Conservation (phyloP, 1,284 basidiomycete species). For the Ceratobasidium sp. region DNA sequence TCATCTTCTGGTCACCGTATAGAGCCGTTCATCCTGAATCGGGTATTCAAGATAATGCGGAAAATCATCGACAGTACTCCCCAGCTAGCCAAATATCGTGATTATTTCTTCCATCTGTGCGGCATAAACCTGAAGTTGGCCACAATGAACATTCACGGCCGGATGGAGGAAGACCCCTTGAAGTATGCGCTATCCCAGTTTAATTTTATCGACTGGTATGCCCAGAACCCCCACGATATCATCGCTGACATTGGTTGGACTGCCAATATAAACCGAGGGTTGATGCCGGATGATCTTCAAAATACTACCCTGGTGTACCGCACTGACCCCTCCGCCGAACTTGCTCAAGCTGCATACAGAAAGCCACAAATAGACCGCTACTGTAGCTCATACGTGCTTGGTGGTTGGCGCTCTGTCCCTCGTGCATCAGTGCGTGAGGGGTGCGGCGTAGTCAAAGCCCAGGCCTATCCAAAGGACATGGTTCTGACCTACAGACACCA, state of each 20-base stretch:
- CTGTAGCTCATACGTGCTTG: too few species aligned
- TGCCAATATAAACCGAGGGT: background rate
- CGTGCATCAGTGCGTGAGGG: too few species aligned
- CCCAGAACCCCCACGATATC: slow-evolving; percentile 11
- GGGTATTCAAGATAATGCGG: background rate
- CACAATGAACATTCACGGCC: background rate
- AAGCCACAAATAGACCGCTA: too few species aligned
- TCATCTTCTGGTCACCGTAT: too few species aligned
- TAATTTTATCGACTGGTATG: background rate
- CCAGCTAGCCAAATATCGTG: background rate
- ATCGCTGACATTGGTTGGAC: slow-evolving; percentile 1
- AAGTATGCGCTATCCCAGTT: background rate
- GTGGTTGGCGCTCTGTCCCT: too few species aligned
- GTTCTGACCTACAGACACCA: too few species aligned
- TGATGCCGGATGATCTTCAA: background rate
- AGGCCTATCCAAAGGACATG: too few species aligned
- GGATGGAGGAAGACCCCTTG: background rate
- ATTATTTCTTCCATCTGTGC: slow-evolving; percentile 21
- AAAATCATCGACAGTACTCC: background rate
- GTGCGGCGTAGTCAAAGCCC: too few species aligned
- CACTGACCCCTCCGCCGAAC: too few species aligned
- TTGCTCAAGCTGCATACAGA: too few species aligned
- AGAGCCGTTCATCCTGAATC: too few species aligned
- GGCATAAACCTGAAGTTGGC: slow-evolving; percentile 13
- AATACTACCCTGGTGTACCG: too few species aligned